phyloP scores from a whole-genome alignment of 2,329 filamentous ascomycete species.

The Pyricularia sp. region DNA sequence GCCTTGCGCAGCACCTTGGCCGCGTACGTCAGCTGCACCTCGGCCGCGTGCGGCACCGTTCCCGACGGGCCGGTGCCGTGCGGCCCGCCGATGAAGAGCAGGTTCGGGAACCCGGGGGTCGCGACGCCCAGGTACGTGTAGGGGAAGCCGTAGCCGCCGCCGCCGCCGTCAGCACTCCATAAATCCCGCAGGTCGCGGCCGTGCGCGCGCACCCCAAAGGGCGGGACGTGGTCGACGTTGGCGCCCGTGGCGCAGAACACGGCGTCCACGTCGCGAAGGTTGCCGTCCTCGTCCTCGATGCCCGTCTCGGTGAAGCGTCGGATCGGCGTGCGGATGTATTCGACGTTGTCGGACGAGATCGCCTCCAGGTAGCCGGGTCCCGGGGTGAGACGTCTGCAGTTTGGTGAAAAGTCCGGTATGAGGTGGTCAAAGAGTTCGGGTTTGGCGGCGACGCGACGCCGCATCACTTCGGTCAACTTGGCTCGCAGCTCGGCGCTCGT shows the following conservation, averaged over 20 bases:
- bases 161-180: slow-evolving; percentile 39
- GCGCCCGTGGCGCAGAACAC: slow-evolving; percentile 58
- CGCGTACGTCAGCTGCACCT: slow-evolving; percentile 8
- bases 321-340: slow-evolving; percentile 44
- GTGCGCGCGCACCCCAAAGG: slow-evolving; percentile 44
- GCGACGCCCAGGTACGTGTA: slow-evolving; percentile 15
- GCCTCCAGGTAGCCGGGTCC: slow-evolving; percentile 57
- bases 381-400: slow-evolving; percentile 52
- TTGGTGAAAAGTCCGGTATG: slow-evolving; percentile 48
- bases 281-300: slow-evolving; percentile 46
- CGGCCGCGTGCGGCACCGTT: slow-evolving; percentile 8
- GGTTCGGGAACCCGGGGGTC: slow-evolving; percentile 15
- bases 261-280: slow-evolving; percentile 44
- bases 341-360: slow-evolving; percentile 44
- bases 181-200: slow-evolving; percentile 32
- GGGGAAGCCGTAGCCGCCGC: slow-evolving; percentile 19
- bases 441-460: slow-evolving; percentile 35
- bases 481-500: slow-evolving; percentile 33
- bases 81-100: slow-evolving; percentile 13
- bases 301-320: slow-evolving; percentile 43
- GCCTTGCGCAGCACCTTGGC: slow-evolving; percentile 11
- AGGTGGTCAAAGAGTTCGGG: slow-evolving; percentile 42
- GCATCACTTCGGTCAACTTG: slow-evolving; percentile 39
- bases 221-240: slow-evolving; percentile 43
- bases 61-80: slow-evolving; percentile 8